Evolutionary conservation across 257 asterid species (phyloP), one percentile per base, ranked within the genome.

Genomic region (Solanum pimpinellifolium): DNA sequence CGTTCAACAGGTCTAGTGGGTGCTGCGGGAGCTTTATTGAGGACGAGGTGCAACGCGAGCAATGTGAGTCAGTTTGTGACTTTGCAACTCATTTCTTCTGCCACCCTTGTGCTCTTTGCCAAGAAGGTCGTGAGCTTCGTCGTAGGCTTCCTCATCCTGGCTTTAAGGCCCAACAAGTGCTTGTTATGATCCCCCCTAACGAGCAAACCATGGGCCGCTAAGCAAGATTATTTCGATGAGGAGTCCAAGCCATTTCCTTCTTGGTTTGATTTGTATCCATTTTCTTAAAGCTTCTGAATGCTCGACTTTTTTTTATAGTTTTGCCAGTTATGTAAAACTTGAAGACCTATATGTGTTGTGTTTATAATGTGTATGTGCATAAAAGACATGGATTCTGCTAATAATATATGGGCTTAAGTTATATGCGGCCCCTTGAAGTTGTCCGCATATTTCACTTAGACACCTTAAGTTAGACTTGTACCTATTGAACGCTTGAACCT

Each of bases 111-210:
- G 99, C 99, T 49, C 96, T 97, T 87, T 97, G 99, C 81, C 99
- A 95, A 86, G 99, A 97, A 91, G 99, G 96, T 52, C 99, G 99
- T 82, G 98, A 96, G 88, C 91, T 97, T 86, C 99, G 99, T 23
- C 99, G 98, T 16, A 94, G 98, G 93, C 91, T 97, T 88, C 94
- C 95, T 84, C 99, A 95, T 90, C 98, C 99, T 2, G 98, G 95
- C 15, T 89, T 91, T 89, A 92, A 88, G n/a, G 83, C 96, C 44
- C 98, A 89, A 21, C 96, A 94, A 37, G 88, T 94, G 86, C 12
- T 93, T 75, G 90, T 92, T 90, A 95, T 96, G 99, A 90, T 92
- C 65, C 98, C 99, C 1, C 99, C 99, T 0, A 88, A 88, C 10
- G 98, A 92, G 68, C 99, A 97, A 90, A 84, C 93, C 78, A 97